A percentile compares a stretch with the other conserved stretches of the same genome.
Conservation (phyloP, 495 filamentous ascomycete genomes). For the Aspergillus incahuasiensis region DNA sequence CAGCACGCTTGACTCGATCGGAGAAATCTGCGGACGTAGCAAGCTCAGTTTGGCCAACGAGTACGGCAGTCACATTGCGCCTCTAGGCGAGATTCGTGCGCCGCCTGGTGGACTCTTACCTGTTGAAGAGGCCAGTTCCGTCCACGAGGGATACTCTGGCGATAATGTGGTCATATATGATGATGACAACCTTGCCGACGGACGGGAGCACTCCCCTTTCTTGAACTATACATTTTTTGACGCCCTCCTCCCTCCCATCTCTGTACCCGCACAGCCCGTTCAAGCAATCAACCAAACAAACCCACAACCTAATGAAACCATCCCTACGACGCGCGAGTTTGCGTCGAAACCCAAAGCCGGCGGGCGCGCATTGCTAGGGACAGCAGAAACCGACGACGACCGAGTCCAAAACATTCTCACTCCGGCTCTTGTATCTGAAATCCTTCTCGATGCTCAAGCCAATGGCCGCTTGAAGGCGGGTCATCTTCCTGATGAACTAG, state of each 20-base stretch:
- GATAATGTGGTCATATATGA: conserved; percentile 36
- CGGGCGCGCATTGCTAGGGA: conserved; percentile 30
- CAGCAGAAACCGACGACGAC: conserved; percentile 6
- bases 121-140: conserved; percentile 40
- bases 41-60: conserved; percentile 59
- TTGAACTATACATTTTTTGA: conserved; percentile 32
- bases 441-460: conserved; percentile 36
- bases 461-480: conserved; percentile 11
- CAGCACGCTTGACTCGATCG: conserved; percentile 55
- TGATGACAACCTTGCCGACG: conserved; percentile 30
- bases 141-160: conserved; percentile 27
- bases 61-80: conserved; percentile 60
- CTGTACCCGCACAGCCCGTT: conserved; percentile 6
- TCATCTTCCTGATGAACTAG: background rate
- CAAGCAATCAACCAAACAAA: conserved; percentile 10
- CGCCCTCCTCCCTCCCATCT: conserved; percentile 8
- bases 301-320: conserved; percentile 8
- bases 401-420: conserved; percentile 25
- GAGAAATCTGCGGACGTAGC: conserved; percentile 60
- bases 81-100: conserved; percentile 52
- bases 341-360: conserved; percentile 26
- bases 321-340: conserved; percentile 29
- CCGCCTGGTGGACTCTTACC: conserved; percentile 32
- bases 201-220: conserved; percentile 26
- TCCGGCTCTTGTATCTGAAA: conserved; percentile 39